Base-by-base conservation (phyloP, 371 early-diverging fungal genomes). In the Entomophthora muscae region DNA sequence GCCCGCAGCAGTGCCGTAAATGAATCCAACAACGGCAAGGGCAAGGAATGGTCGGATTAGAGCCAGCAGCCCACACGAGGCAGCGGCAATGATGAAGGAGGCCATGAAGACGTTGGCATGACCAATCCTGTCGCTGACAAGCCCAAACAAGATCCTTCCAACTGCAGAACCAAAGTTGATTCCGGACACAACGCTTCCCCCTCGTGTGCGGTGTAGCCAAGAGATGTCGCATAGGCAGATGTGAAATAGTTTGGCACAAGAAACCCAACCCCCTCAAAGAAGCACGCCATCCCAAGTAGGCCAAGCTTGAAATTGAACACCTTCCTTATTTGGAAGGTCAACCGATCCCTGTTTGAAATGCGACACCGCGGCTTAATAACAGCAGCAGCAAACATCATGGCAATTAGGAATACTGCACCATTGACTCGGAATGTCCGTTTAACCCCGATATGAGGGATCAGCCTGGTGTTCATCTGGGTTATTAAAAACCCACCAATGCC, bases 121-220 rank as follows among this genome's bases (percentile, higher is more conserved):
- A 1, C 90, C 90, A 30, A 84, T 68, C 26, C 64, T 66, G 55
- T 84, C 84, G 13, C 80, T 79, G 51, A 77, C 67, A 28, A 75
- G 69, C 1, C 88, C 89, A 22, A 81, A 71, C 3, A 76, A 65
- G 31, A 89, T 69, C 56, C 89, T 80, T 1, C 85, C 83, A 1
- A 83, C 64, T 0, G 83, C 85, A 0, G 80, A 77, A 10, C 72
- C 71, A 22, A 72, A 79, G 54, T 77, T 83, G 66, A 77, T 72
- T 33, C 78, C 56, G 26, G 76, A 76, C 24, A 83, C 69, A 54
- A 82, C 70, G 28, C 76, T 66, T 5, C 79, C 77, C 5, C 78
- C 81, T 23, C 69, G 67, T 0, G 65, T 60, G 30, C 30, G 53
- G 63, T 58, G 3, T 71, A 63, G 17, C 73, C 72, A 27, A 75